These are phyloP conservation scores for Aureobasidium sp. DNA, from an alignment of 2,329 filamentous ascomycete species.

Conservation along the genomic window DNA sequence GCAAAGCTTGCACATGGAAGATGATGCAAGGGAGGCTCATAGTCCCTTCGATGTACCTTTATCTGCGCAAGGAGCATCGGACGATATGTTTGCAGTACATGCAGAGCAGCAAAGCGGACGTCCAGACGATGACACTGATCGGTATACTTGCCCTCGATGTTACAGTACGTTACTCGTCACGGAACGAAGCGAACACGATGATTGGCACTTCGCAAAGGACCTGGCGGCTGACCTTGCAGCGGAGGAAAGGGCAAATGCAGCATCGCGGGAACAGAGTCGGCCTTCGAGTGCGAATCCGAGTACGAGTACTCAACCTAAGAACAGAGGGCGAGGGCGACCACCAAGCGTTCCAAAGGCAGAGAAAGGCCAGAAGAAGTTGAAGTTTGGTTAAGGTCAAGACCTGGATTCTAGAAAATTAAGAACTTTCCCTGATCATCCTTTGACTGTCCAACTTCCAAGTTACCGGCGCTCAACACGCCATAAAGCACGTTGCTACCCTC, in stretches of 20 bases:
- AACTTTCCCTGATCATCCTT: not conserved
- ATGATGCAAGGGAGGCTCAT: not conserved
- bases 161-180: constrained; percentile 26
- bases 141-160: constrained; percentile 57
- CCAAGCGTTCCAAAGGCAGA: constrained; percentile 24
- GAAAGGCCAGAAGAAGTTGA: constrained; percentile 38
- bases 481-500: not conserved
- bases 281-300: constrained; percentile 8
- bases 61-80: not conserved
- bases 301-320: constrained; percentile 10
- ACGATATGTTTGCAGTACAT: not conserved
- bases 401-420: not conserved
- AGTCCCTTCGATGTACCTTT: constrained; percentile 1
- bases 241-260: constrained; percentile 39
- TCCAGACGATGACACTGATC: constrained; percentile 18
- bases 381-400: constrained; percentile 29
- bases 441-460: not conserved
- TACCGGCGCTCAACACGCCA: not conserved
- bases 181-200: constrained; percentile 67
- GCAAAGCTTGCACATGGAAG: not conserved
- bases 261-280: constrained; percentile 15
- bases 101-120: not conserved
- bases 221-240: constrained; percentile 71
- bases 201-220: constrained; percentile 92
- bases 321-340: constrained; percentile 29